These are phyloP conservation scores for Exophiala mesophila DNA, from an alignment of 2,329 filamentous ascomycete genomes.

Conservation along the genomic window DNA sequence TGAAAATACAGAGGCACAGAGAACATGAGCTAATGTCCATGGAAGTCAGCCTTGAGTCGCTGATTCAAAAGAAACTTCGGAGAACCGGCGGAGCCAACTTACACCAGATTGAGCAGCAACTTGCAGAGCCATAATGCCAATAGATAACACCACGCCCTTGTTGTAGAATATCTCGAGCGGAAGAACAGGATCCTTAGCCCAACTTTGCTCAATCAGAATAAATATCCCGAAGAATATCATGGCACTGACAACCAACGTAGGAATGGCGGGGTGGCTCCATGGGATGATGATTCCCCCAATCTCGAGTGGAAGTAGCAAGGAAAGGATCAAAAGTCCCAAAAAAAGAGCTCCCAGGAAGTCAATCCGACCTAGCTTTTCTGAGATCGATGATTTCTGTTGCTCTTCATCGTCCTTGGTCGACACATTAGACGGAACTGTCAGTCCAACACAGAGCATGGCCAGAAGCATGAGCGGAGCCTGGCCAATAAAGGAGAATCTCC, in stretches of 20 bases:
- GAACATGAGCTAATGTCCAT: no score
- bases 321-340: constrained; percentile 41
- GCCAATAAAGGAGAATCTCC: constrained; percentile 59
- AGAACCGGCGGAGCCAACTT: no score
- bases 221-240: constrained; percentile 29
- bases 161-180: constrained; percentile 36
- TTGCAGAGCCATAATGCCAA: constrained; percentile 51
- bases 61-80: no score
- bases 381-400: constrained; percentile 1
- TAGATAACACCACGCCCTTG: constrained; percentile 50
- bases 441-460: constrained; percentile 38
- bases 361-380: constrained; percentile 45
- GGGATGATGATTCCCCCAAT: constrained; percentile 31
- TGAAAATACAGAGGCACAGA: constrained; percentile 62
- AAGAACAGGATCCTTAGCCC: constrained; percentile 35
- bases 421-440: constrained; percentile 34
- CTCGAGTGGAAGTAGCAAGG: constrained; percentile 45
- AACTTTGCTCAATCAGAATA: constrained; percentile 30
- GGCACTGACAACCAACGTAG: constrained; percentile 8
- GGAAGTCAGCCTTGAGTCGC: no score
- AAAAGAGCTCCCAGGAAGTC: constrained; percentile 55
- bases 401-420: constrained; percentile 1
- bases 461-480: constrained; percentile 53
- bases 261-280: not conserved
- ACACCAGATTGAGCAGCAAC: constrained; percentile 55